A percentile compares a stretch with the other conserved stretches of the same genome.
Conservation (phyloP, 108 stramenopile species). For the Nitzschia sp. region DNA sequence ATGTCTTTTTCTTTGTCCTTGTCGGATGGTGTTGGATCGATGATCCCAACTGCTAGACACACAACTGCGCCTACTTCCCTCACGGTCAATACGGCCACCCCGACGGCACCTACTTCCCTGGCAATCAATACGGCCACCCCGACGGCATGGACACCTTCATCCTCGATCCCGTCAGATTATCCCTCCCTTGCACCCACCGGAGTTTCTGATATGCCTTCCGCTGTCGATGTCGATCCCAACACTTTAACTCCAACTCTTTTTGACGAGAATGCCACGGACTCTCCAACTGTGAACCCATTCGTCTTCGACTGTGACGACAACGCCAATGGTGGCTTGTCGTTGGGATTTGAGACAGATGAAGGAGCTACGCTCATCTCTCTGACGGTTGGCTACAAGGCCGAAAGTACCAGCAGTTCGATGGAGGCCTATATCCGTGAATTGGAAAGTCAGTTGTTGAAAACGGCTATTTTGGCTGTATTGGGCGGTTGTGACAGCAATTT, state of each 20-base stretch:
- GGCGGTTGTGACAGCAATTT: slow-evolving; percentile 15
- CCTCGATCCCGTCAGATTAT: not conserved
- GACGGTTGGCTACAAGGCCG: slow-evolving; percentile 28
- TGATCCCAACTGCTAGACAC: not conserved
- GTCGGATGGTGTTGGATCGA: not conserved
- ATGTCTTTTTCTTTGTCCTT: slow-evolving; percentile 10
- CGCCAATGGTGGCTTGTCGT: not conserved
- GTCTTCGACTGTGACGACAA: slow-evolving; percentile 10
- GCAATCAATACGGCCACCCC: not conserved
- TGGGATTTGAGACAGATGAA: not conserved
- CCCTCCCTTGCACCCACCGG: not conserved
- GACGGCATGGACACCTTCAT: not conserved
- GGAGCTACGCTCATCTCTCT: slow-evolving; percentile 8
- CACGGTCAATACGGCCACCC: not conserved
- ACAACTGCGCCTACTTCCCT: not conserved
- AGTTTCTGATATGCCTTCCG: not conserved
- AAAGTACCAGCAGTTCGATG: slow-evolving; percentile 27
- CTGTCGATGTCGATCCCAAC: too few species aligned
- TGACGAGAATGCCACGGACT: not conserved
- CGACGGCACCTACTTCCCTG: not conserved
- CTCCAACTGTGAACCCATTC: not conserved
- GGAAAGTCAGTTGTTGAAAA: slow-evolving; percentile 22
- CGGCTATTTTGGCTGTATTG: slow-evolving; percentile 27
- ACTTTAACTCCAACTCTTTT: not conserved
- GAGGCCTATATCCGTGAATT: slow-evolving; percentile 27